Percentiles rank a stretch among this genome's conserved stretches.
Evolutionary conservation across 192 early-diverging fungal species (phyloP).

Genomic region (Mortierella claussenii): DNA sequence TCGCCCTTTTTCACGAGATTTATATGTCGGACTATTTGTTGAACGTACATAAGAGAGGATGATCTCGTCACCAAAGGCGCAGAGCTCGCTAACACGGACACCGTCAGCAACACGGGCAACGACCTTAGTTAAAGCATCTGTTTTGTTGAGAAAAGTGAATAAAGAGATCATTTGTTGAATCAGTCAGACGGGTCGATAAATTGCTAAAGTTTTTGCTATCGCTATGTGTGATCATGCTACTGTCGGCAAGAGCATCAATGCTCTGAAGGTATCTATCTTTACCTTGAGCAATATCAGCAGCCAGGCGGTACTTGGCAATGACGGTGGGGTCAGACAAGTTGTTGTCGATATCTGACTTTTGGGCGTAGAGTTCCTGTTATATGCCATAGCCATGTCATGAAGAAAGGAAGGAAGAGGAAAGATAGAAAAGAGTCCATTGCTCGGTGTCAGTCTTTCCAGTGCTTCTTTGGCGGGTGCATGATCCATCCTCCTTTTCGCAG

Average conservation of each 20-base stretch:
- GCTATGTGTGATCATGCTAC: no score
- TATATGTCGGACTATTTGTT: neutral
- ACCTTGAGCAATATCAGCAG: conserved; percentile 84
- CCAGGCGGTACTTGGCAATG: conserved; percentile 79
- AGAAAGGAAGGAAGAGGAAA: neutral
- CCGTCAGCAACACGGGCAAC: conserved; percentile 65
- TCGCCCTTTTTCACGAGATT: no score
- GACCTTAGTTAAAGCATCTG: conserved; percentile 68
- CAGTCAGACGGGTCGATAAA: no score
- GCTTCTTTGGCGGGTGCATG: no score
- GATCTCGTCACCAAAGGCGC: conserved; percentile 74
- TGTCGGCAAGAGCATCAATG: no score
- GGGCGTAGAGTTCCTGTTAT: conserved; percentile 47
- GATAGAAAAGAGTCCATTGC: neutral
- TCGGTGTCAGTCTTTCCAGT: no score
- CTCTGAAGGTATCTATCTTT: no score
- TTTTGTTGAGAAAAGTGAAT: neutral
- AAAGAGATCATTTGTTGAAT: no score
- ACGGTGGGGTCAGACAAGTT: conserved; percentile 69
- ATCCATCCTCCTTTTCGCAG: no score
- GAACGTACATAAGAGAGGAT: conserved; percentile 65
- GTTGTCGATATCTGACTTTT: conserved; percentile 72
- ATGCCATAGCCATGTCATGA: neutral
- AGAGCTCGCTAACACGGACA: conserved; percentile 70
- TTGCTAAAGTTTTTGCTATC: no score